Evolutionary conservation across 495 filamentous ascomycete genomes (phyloP).

Genomic region (Choiromyces venosus): DNA sequence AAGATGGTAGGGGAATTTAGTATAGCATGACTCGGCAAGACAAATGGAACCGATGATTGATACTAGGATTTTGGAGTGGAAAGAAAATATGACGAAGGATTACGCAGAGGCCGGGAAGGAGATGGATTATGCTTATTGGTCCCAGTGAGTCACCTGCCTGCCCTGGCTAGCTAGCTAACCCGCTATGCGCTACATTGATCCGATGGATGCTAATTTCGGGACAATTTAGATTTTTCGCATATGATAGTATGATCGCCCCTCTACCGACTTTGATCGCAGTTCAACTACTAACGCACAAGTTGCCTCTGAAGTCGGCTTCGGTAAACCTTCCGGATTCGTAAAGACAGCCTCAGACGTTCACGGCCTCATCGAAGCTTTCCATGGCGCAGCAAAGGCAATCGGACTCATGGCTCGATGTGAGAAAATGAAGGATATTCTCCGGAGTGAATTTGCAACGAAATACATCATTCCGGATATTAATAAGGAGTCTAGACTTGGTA

Average conservation of each 20-base stretch:
- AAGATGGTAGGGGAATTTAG: no score
- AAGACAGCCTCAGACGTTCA: slow-evolving; percentile 53
- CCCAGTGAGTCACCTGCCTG: slow-evolving; percentile 46
- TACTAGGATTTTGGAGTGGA: slow-evolving; percentile 47
- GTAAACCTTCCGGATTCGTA: slow-evolving; percentile 60
- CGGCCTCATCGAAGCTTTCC: slow-evolving; percentile 53
- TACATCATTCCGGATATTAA: slow-evolving; percentile 48
- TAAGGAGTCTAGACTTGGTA: slow-evolving; percentile 50
- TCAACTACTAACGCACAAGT: slow-evolving; percentile 57
- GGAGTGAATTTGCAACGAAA: slow-evolving; percentile 49
- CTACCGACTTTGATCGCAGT: slow-evolving; percentile 52
- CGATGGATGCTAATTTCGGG: slow-evolving; percentile 34
- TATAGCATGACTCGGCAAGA: slow-evolving; percentile 51
- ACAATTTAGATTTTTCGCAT: slow-evolving; percentile 43
- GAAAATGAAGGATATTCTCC: slow-evolving; percentile 47
- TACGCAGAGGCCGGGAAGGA: slow-evolving; percentile 47
- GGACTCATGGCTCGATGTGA: slow-evolving; percentile 53
- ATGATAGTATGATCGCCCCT: slow-evolving; percentile 29
- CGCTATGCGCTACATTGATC: slow-evolving; percentile 51
- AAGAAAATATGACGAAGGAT: slow-evolving; percentile 44
- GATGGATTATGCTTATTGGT: slow-evolving; percentile 53
- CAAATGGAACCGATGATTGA: slow-evolving; percentile 54
- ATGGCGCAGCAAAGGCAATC: slow-evolving; percentile 54
- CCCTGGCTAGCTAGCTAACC: no score
- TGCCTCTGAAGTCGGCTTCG: slow-evolving; percentile 59